Evolutionary conservation across 257 asterid species (phyloP).

Genomic region (Ilex asprella): DNA sequence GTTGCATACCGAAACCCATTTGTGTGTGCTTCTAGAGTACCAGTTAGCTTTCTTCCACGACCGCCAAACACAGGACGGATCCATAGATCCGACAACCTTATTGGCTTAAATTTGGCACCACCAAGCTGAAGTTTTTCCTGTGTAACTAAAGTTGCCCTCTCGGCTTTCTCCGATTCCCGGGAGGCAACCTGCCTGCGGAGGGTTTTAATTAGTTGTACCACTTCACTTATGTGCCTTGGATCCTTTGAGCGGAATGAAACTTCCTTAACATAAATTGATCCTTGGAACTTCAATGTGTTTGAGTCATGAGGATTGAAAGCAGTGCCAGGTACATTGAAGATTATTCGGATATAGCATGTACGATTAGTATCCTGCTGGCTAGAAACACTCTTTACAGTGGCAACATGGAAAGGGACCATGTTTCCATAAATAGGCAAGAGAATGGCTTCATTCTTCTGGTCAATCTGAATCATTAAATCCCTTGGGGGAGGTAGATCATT

Average conservation of each 20-base stretch:
- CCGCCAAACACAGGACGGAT: slow-evolving; percentile 78
- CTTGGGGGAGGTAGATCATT: slow-evolving; percentile 59
- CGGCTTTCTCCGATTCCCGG: slow-evolving; percentile 78
- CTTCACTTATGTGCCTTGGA: slow-evolving; percentile 63
- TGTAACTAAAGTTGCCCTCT: slow-evolving; percentile 66
- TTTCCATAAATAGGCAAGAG: slow-evolving; percentile 55
- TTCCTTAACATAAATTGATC: slow-evolving; percentile 54
- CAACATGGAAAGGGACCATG: slow-evolving; percentile 69
- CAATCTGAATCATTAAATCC: slow-evolving; percentile 67
- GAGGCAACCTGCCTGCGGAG: slow-evolving; percentile 53
- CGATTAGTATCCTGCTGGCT: slow-evolving; percentile 69
- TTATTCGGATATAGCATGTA: slow-evolving; percentile 55
- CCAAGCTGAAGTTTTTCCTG: slow-evolving; percentile 63
- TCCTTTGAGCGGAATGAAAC: slow-evolving; percentile 68
- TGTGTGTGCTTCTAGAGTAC: slow-evolving; percentile 60
- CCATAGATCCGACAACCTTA: slow-evolving; percentile 58
- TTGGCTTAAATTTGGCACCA: slow-evolving; percentile 57
- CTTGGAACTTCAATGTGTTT: slow-evolving; percentile 44
- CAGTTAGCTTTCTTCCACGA: slow-evolving; percentile 51
- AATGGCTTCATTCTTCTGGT: slow-evolving; percentile 66
- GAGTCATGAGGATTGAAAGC: slow-evolving; percentile 60
- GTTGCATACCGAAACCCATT: slow-evolving; percentile 73
- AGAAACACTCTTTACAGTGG: slow-evolving; percentile 57
- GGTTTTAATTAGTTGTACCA: slow-evolving; percentile 54
- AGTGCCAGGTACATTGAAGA: slow-evolving; percentile 69